phyloP scores from a whole-genome alignment of 305 asterid species.

The Galium porrigens region DNA sequence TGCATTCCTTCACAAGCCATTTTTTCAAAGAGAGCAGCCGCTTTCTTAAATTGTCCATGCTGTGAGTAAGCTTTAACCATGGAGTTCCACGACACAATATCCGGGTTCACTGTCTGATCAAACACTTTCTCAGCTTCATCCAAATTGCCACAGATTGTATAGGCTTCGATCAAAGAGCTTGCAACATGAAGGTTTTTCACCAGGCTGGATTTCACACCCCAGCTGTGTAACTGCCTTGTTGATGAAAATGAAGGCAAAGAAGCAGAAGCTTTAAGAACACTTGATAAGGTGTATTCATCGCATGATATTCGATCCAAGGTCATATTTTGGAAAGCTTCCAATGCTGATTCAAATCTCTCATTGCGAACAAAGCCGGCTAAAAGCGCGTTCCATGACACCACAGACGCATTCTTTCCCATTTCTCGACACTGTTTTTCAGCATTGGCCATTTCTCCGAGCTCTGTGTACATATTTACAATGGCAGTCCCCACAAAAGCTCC shows the following conservation, averaged over 20 bases:
- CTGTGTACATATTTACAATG: constrained; percentile 17
- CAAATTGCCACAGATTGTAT: constrained; percentile 18
- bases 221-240: constrained; percentile 20
- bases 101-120: constrained; percentile 5
- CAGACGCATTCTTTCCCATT: constrained; percentile 14
- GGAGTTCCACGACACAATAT: constrained; percentile 14
- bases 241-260: constrained; percentile 14
- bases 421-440: constrained; percentile 15
- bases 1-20: constrained; percentile 13
- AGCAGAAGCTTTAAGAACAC: constrained; percentile 14
- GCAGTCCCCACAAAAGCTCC: constrained; percentile 18
- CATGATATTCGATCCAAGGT: constrained; percentile 7
- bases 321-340: constrained; percentile 14
- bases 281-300: constrained; percentile 21
- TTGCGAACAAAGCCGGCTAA: constrained; percentile 18
- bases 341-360: constrained; percentile 11
- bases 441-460: constrained; percentile 17
- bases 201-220: constrained; percentile 15
- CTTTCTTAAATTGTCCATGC: constrained; percentile 14
- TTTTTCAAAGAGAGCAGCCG: constrained; percentile 10
- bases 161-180: constrained; percentile 21
- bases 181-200: constrained; percentile 17
- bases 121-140: constrained; percentile 19
- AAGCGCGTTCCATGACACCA: constrained; percentile 20
- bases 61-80: constrained; percentile 21